These are phyloP conservation scores for Acanthamoeba healyi DNA, from an alignment of 208 protist species.

Conservation along the genomic window DNA sequence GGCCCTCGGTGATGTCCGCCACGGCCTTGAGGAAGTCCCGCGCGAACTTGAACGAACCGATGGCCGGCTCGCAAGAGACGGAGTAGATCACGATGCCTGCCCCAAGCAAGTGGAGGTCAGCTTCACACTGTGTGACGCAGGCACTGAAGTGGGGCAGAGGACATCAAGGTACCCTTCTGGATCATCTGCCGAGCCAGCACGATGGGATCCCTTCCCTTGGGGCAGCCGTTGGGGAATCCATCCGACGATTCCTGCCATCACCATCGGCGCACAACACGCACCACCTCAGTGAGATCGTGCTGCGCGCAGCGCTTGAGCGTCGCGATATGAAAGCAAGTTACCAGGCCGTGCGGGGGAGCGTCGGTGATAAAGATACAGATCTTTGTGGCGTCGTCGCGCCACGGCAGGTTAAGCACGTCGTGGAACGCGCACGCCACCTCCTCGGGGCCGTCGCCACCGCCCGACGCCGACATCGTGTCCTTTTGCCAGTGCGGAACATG, in stretches of 20 bases:
- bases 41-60: conserved; percentile 1
- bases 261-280: neutral
- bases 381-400: conserved; percentile 72
- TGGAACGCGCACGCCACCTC: conserved; percentile 71
- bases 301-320: too few species aligned
- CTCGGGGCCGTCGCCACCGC: conserved; percentile 80
- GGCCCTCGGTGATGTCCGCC: conserved; percentile 64
- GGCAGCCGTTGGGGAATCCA: conserved; percentile 76
- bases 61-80: conserved; percentile 58
- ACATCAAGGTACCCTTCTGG: conserved; percentile 41
- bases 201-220: conserved; percentile 70
- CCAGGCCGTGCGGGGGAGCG: conserved; percentile 79
- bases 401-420: conserved; percentile 65
- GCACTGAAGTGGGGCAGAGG: too few species aligned
- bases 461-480: conserved; percentile 7
- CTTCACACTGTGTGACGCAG: too few species aligned
- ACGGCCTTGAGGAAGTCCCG: conserved; percentile 72
- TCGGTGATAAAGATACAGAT: conserved; percentile 78
- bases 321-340: too few species aligned
- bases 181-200: conserved; percentile 58
- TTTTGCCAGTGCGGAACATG: neutral
- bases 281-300: too few species aligned
- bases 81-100: conserved; percentile 69
- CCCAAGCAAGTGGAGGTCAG: too few species aligned
- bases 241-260: conserved; percentile 28